Evolutionary conservation across 2,329 filamentous ascomycete species (phyloP), one percentile per base, ranked within the genome.

Genomic region (Parafenestella ontariensis): DNA sequence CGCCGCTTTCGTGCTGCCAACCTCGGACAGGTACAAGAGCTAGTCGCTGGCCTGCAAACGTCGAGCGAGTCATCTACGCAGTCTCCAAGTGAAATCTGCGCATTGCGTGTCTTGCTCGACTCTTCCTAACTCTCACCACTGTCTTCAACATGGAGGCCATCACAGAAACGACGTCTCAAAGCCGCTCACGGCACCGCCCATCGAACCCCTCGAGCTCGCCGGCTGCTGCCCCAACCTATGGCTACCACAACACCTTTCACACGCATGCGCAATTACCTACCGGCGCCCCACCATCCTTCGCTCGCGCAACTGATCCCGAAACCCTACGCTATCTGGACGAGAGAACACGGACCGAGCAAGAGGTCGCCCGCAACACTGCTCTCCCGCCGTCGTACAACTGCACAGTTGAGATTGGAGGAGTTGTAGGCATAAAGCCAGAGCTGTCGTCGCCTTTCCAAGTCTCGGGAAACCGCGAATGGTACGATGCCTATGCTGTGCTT

Each of bases 391-490:
- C 64, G 20, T 78, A 78, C 56, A 62, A 67, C 11, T 77, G 75
- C 62, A 68, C 74, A 0, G 68, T 77, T 37, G 63, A 72, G 23
- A 59, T 70, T 8, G 59, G 65, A 33, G 74, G 72, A 2, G 40
- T 71, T 20, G 46, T 78, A 79, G 65, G 80, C 61, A 82, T 83
- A 68, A 89, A 89, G 76, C 83, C 86, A 77, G 88, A 91, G 72
- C 82, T 90, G 51, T 82, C 86, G 56, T 83, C 87, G 53, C 85
- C 87, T 5, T 87, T 85, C 60, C 85, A 87, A 68, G 78, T 85
- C 41, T 83, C 87, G 39, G 78, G 83, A 57, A 82, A 87, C 64
- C 82, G 87, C 39, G 84, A 85, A 61, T 91, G 88, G 88, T 79
- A 81, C 60, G 80, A 84, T 50, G 82, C 85, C 20, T 88, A 86